phyloP scores from a whole-genome alignment of 305 asterid genomes.

The Ajuga reptans region DNA sequence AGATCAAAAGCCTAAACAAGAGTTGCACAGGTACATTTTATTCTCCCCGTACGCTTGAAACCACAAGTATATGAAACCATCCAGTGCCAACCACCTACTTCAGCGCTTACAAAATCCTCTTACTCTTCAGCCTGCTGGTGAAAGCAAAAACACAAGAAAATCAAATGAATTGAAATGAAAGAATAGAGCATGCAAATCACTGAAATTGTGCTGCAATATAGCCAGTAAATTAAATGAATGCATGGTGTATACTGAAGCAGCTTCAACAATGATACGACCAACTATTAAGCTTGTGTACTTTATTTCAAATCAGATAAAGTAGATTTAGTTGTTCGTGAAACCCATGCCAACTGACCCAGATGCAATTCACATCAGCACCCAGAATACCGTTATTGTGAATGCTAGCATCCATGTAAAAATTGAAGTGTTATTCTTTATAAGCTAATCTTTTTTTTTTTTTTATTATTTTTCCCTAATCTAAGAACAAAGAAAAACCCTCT shows the following conservation, averaged over 20 bases:
- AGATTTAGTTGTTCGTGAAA: not conserved
- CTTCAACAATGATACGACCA: not conserved
- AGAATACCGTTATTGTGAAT: not conserved
- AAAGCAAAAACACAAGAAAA: not conserved
- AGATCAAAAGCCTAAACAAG: constrained; percentile 12
- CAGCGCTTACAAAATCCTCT: constrained; percentile 28
- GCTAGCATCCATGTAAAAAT: not conserved
- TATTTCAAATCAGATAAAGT: too few species aligned
- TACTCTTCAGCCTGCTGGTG: constrained; percentile 30
- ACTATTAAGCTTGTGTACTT: not conserved
- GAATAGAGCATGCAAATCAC: not conserved
- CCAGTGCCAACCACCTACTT: constrained; percentile 19
- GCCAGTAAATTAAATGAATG: not conserved
- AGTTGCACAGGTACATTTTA: constrained; percentile 24
- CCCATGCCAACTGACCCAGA: not conserved
- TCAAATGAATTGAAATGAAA: not conserved
- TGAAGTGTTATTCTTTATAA: not conserved
- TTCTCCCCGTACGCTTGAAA: constrained; percentile 15
- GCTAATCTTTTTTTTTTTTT: too few species aligned
- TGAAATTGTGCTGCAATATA: not conserved
- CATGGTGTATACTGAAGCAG: not conserved
- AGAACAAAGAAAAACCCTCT: too few species aligned
- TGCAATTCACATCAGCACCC: not conserved
- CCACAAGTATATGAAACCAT: constrained; percentile 16
- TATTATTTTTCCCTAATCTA: too few species aligned